Evolutionary conservation across 495 filamentous ascomycete species (phyloP), one percentile per base, ranked within the genome.

Genomic region (Rhypophila decipiens): DNA sequence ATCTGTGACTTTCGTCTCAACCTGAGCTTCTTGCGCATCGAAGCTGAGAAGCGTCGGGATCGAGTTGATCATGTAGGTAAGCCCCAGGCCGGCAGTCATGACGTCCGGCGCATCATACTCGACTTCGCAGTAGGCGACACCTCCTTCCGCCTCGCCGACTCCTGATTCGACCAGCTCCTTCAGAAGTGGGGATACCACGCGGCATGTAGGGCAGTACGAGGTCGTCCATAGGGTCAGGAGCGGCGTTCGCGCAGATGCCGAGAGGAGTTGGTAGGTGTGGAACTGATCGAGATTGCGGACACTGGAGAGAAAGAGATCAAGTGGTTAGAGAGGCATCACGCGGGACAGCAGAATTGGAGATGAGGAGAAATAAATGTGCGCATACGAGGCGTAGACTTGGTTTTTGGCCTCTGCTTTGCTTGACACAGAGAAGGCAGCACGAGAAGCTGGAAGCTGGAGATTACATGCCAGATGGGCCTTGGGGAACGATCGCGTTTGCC

Each of bases 201-300:
- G 67, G 63, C 83, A 88, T 8, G 75, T 77, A 7, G 72, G 58
- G 59, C 82, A 86, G 63, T 74, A 86, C 8, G 77, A 79, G 1
- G 84, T 73, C 1, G 80, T 85, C 84, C 84, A 88, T 12, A 87
- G 65, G 1, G 84, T 87, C 24, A 87, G 67, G 5, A 87, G 66
- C 5, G 83, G 78, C n/a, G 64, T 71, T 18, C 72, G 64, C 8
- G 70, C 66, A n/a, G 76, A 72, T 2, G 81, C 72, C 0, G 79
- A 78, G 36, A 83, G 64, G 36, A 81, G 70, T 17, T 75, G 73
- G 48, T 84, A 75, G 31, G 71, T 80, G 56, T 79, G 61, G 49
- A 87, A 73, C 50, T 84, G 79, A 44, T 77, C 67, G n/a, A 72
- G 67, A 29, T 68, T 70, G 34, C 83, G 80, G 47, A 85, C 68